A percentile compares a stretch with the other conserved stretches of the same genome.
Evolutionary conservation across 129 eudicot genomes (phyloP).

Genomic region (Chrysanthemum lavandulifolium): DNA sequence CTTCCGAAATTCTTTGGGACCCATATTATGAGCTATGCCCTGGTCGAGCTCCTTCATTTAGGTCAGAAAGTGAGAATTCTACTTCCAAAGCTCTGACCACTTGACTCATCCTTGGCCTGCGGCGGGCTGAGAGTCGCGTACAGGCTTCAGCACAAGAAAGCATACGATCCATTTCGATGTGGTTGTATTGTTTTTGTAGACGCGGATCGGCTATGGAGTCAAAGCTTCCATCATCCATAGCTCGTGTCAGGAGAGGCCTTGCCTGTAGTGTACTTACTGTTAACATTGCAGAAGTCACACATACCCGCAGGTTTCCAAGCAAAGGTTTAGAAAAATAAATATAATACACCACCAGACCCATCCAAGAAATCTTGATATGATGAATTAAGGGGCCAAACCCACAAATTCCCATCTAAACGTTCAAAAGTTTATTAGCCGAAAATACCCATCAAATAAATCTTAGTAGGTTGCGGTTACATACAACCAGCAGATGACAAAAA

Average conservation of each 20-base stretch:
- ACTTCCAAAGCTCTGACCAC: slow-evolving; percentile 92
- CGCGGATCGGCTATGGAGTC: slow-evolving; percentile 63
- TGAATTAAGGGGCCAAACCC: slow-evolving; percentile 1
- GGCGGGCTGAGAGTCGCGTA: slow-evolving; percentile 88
- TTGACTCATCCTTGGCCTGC: slow-evolving; percentile 98
- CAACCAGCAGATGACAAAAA: not conserved
- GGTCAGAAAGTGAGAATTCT: slow-evolving; percentile 79
- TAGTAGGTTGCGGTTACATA: not conserved
- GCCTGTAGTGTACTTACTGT: no score
- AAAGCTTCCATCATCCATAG: slow-evolving; percentile 81
- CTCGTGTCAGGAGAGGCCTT: slow-evolving; percentile 78
- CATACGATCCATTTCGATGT: slow-evolving; percentile 79
- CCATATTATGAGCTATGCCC: slow-evolving; percentile 67
- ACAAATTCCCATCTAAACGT: slow-evolving; percentile 2
- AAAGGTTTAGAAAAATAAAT: slow-evolving; percentile 7
- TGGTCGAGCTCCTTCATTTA: slow-evolving; percentile 79
- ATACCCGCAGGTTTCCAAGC: not conserved
- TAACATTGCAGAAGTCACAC: slow-evolving; percentile 1
- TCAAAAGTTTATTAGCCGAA: not conserved
- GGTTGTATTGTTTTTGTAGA: slow-evolving; percentile 53
- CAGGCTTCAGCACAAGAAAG: slow-evolving; percentile 98
- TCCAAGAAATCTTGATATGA: not conserved
- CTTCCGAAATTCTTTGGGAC: slow-evolving; percentile 77
- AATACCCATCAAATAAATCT: not conserved
- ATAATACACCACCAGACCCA: not conserved